phyloP scores from a whole-genome alignment of 148 eudicot species.

The Dysphania ambrosioides region DNA sequence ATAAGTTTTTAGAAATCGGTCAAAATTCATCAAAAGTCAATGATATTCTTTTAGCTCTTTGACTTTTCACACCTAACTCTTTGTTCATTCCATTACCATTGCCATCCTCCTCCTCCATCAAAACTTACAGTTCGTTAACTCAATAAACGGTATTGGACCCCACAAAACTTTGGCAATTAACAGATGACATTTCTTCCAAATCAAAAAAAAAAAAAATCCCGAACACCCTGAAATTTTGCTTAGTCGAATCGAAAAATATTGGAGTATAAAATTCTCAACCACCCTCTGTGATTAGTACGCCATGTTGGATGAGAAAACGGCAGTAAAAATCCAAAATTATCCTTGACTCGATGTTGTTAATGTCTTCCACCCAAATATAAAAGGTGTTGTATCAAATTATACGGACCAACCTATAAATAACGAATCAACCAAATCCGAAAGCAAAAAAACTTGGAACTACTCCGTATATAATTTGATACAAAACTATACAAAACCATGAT shows the following conservation, averaged over 20 bases:
- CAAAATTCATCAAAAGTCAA: too few relatives aligned
- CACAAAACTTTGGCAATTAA: too few relatives aligned
- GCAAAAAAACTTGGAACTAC: not conserved
- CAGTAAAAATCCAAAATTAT: not conserved
- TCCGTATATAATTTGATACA: not conserved
- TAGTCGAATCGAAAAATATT: too few relatives aligned
- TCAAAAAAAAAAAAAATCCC: too few relatives aligned
- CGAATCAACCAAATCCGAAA: not conserved
- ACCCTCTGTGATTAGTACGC: not conserved
- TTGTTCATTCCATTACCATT: conserved; percentile 1
- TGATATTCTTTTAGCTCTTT: not conserved
- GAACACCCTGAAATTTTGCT: not conserved
- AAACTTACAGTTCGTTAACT: not conserved
- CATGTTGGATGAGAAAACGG: not conserved
- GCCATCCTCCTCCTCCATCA: not conserved
- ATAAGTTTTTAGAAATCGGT: too few relatives aligned
- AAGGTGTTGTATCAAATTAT: not conserved
- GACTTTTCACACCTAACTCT: not conserved
- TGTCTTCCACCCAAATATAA: not conserved
- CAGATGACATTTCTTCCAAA: too few relatives aligned
- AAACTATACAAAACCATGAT: conserved; percentile 1
- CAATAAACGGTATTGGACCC: too few relatives aligned
- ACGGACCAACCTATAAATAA: not conserved
- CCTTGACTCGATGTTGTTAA: not conserved
- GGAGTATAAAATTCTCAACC: not conserved